Percentiles rank a stretch among this genome's conserved stretches.
These are phyloP conservation scores for Gaertneriomyces sp. DNA, from an alignment of 192 early-diverging fungal genomes.

Conservation along the genomic window DNA sequence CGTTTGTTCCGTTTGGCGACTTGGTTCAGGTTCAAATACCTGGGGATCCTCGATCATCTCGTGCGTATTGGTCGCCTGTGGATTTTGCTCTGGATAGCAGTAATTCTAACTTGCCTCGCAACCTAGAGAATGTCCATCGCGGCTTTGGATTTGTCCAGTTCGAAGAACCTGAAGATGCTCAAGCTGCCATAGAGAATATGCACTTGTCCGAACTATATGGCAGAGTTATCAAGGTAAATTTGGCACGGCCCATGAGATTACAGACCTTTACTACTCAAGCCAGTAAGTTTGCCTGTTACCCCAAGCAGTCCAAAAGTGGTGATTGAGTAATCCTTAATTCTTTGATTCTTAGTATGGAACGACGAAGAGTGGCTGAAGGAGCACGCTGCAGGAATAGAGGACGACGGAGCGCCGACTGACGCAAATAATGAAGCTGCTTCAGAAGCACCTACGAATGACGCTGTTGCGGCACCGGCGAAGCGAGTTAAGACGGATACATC, in stretches of 20 bases:
- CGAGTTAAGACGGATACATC: slow-evolving; percentile 5
- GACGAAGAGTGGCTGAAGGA: slow-evolving; percentile 41
- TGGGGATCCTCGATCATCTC: slow-evolving; percentile 65
- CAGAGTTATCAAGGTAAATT: slow-evolving; percentile 80
- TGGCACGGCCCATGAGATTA: slow-evolving; percentile 61
- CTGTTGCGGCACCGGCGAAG: slow-evolving; percentile 9
- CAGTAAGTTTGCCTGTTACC: slow-evolving; percentile 2
- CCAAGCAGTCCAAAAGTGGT: neutral
- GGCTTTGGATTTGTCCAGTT: slow-evolving; percentile 97
- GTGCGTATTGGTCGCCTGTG: slow-evolving; percentile 36
- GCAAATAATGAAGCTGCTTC: slow-evolving; percentile 13
- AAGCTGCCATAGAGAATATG: slow-evolving; percentile 95
- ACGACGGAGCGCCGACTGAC: slow-evolving; percentile 17
- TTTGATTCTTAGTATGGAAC: slow-evolving; percentile 36
- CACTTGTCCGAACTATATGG: slow-evolving; percentile 81
- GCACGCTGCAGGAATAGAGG: slow-evolving; percentile 24
- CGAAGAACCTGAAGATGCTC: slow-evolving; percentile 75
- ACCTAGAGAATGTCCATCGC: slow-evolving; percentile 59
- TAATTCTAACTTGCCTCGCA: slow-evolving; percentile 10
- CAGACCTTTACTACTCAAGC: slow-evolving; percentile 25
- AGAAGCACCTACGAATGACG: slow-evolving; percentile 9
- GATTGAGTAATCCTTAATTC: neutral
- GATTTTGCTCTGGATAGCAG: neutral
- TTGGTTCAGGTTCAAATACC: slow-evolving; percentile 85
- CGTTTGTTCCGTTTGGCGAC: slow-evolving; percentile 96